Conservation (phyloP, 345 rosid species). For the Acer yangbiense region DNA sequence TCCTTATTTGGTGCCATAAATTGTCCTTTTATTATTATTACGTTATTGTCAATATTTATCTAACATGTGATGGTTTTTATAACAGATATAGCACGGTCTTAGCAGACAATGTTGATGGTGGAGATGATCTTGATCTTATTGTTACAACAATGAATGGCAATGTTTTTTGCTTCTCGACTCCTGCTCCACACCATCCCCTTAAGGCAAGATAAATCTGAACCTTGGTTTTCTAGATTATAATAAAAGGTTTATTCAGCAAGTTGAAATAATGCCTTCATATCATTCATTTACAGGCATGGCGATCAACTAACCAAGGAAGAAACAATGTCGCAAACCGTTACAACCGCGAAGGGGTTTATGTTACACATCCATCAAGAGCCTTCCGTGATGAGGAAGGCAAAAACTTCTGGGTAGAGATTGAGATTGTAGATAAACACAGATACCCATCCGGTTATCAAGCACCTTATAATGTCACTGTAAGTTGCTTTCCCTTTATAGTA, state of each 20-base stretch:
- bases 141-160: constrained; percentile 99
- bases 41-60: constrained; percentile 9
- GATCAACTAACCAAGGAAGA: constrained; percentile 90
- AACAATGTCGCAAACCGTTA: constrained; percentile 72
- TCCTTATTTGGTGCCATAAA: constrained; percentile 15
- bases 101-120: constrained; percentile 99
- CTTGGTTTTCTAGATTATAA: constrained; percentile 13
- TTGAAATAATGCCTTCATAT: constrained; percentile 6
- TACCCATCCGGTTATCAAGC: constrained; percentile 88
- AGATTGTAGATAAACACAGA: constrained; percentile 86
- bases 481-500: constrained; percentile 27
- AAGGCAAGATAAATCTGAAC: constrained; percentile 58
- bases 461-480: constrained; percentile 93
- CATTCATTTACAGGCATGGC: constrained; percentile 79
- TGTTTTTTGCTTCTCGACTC: constrained; percentile 98
- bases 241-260: neutral
- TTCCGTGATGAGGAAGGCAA: constrained; percentile 99
- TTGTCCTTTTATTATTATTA: constrained; percentile 10
- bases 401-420: constrained; percentile 95
- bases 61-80: constrained; percentile 18
- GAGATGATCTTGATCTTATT: constrained; percentile 98
- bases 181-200: constrained; percentile 93
- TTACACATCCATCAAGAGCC: constrained; percentile 84
- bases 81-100: constrained; percentile 95
- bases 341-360: constrained; percentile 79